These are phyloP conservation scores for Herpetospermum pedunculosum DNA, from an alignment of 306 rosid species.

Conservation along the genomic window DNA sequence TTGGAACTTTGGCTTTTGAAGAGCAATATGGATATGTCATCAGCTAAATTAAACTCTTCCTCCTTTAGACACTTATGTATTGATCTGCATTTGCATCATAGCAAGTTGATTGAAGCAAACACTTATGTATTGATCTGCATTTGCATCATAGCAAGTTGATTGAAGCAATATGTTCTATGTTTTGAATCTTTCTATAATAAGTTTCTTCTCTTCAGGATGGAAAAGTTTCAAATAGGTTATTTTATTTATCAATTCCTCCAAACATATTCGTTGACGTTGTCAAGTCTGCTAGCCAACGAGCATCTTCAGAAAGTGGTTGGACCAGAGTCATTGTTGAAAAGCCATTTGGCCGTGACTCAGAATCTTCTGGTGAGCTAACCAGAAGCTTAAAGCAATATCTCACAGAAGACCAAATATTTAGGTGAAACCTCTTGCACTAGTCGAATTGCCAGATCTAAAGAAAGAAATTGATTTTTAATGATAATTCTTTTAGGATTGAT, in stretches of 20 bases:
- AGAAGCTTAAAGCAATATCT: constrained; percentile 70
- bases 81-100: too few species aligned
- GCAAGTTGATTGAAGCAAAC: too few species aligned
- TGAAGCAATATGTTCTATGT: neutral
- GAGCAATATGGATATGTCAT: neutral
- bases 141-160: neutral
- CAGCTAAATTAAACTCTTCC: neutral
- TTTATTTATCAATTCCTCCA: constrained; percentile 86
- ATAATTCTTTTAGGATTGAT: constrained; percentile 55
- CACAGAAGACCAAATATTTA: constrained; percentile 85
- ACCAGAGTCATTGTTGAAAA: constrained; percentile 93
- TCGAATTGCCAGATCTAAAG: neutral
- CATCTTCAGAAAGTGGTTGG: constrained; percentile 86
- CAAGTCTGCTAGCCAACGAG: constrained; percentile 63
- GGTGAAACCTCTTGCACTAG: constrained; percentile 27
- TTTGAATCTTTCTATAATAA: constrained; percentile 3
- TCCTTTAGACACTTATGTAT: too few species aligned
- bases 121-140: neutral
- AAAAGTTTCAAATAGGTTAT: constrained; percentile 63
- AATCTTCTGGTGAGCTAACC: constrained; percentile 75
- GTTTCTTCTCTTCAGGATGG: constrained; percentile 47
- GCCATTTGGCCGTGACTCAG: constrained; percentile 89
- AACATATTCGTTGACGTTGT: constrained; percentile 84
- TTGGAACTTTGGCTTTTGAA: neutral
- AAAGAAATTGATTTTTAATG: constrained; percentile 14